Evolutionary conservation across 768 basidiomycete species (phyloP).

Genomic region (Saitozyma podzolica): DNA sequence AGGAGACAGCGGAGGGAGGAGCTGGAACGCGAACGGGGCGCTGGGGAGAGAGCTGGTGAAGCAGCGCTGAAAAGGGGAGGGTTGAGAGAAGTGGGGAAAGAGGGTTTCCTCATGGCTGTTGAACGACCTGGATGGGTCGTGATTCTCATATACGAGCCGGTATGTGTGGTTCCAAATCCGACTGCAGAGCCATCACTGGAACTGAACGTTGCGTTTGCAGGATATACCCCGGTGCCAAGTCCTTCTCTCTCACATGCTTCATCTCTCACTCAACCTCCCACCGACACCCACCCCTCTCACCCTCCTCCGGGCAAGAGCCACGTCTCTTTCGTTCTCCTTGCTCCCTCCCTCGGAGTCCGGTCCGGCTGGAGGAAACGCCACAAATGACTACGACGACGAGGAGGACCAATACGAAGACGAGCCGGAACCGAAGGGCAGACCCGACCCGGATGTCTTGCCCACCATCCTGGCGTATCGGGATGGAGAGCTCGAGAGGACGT

Average conservation of each 20-base stretch:
- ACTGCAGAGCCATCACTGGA: neutral
- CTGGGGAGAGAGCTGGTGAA: slow-evolving; percentile 8
- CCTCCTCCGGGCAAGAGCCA: slow-evolving; percentile 41
- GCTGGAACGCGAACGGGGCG: slow-evolving; percentile 12
- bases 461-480: slow-evolving; percentile 47
- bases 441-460: slow-evolving; percentile 50
- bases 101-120: slow-evolving; percentile 42
- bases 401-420: slow-evolving; percentile 16
- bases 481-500: slow-evolving; percentile 47
- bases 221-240: slow-evolving; percentile 41
- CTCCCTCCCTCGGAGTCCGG: slow-evolving; percentile 19
- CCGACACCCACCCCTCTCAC: slow-evolving; percentile 16
- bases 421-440: slow-evolving; percentile 3
- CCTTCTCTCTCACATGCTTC: slow-evolving; percentile 28
- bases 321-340: slow-evolving; percentile 42
- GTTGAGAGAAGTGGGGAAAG: slow-evolving; percentile 41
- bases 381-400: slow-evolving; percentile 22
- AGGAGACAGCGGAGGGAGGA: slow-evolving; percentile 22
- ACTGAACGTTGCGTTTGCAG: slow-evolving; percentile 14
- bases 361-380: neutral
- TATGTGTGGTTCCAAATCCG: slow-evolving; percentile 17
- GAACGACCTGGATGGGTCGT: slow-evolving; percentile 47
- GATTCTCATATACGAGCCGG: slow-evolving; percentile 48
- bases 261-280: slow-evolving; percentile 33
- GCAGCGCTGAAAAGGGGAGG: slow-evolving; percentile 18